Evolutionary conservation across 2,329 filamentous ascomycete species (phyloP).

Genomic region (Fusarium sp.): DNA sequence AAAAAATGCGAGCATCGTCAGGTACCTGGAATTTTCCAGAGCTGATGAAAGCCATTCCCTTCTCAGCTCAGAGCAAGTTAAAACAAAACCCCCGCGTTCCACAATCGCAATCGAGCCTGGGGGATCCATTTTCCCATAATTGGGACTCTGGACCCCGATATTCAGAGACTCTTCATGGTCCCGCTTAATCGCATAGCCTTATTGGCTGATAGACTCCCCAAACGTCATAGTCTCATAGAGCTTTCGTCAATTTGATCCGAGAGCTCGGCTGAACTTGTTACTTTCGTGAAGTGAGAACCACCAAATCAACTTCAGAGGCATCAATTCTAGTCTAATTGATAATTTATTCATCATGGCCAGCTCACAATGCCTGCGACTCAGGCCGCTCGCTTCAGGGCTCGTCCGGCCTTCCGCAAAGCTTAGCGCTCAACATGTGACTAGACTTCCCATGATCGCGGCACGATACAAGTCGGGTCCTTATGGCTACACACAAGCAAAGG

Average conservation of each 20-base stretch:
- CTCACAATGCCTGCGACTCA: conserved; percentile 38
- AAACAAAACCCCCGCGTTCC: conserved; percentile 26
- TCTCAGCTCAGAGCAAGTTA: neutral
- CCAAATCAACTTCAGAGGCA: conserved; percentile 5
- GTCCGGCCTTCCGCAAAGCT: conserved; percentile 38
- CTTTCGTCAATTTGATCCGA: conserved; percentile 11
- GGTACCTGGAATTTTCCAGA: conserved; percentile 9
- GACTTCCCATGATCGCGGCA: conserved; percentile 44
- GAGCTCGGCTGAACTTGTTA: conserved; percentile 27
- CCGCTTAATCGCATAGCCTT: conserved; percentile 28
- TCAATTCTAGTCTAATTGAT: neutral
- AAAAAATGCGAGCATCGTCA: neutral
- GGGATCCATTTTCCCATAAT: conserved; percentile 32
- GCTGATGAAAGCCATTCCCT: conserved; percentile 4
- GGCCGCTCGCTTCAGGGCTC: conserved; percentile 37
- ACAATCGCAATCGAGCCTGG: conserved; percentile 7
- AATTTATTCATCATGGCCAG: conserved; percentile 38
- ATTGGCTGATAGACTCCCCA: conserved; percentile 13
- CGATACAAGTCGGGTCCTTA: conserved; percentile 71
- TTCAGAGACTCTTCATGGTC: neutral
- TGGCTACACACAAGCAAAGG: conserved; percentile 86
- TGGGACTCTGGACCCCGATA: conserved; percentile 15
- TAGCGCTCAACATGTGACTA: conserved; percentile 25
- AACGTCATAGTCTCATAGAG: conserved; percentile 40
- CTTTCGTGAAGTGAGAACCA: neutral